phyloP scores from a whole-genome alignment of 257 asterid species.

The Prunella vulgaris region DNA sequence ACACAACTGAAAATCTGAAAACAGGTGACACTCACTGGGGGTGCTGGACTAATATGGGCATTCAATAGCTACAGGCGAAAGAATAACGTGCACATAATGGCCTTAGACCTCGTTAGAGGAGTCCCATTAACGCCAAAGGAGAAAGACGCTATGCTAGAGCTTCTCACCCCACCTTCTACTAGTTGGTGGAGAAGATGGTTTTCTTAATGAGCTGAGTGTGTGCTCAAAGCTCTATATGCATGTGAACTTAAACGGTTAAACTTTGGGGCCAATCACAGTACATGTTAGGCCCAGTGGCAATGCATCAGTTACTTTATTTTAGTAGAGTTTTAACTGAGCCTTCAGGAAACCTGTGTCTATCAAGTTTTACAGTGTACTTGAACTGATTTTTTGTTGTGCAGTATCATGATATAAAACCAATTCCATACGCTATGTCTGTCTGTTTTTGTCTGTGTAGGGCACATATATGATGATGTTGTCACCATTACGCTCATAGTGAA shows the following conservation, averaged over 20 bases:
- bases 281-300: background rate
- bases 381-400: background rate
- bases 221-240: background rate
- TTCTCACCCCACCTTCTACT: conserved; percentile 72
- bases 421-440: background rate
- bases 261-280: background rate
- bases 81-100: conserved; percentile 83
- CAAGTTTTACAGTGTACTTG: background rate
- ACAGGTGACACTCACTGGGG: conserved; percentile 72
- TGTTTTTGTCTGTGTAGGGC: background rate
- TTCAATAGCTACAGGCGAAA: conserved; percentile 61
- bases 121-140: conserved; percentile 83
- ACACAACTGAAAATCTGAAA: background rate
- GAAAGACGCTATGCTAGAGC: conserved; percentile 75
- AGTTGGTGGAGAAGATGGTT: conserved; percentile 66
- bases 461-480: background rate
- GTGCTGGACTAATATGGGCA: conserved; percentile 82
- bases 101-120: conserved; percentile 79
- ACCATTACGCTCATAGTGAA: background rate
- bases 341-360: background rate
- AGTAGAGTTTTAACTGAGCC: background rate
- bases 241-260: background rate
- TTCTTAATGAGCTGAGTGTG: conserved; percentile 22
- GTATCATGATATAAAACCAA: background rate
- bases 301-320: background rate